A percentile compares a stretch with the other conserved stretches of the same genome.
Conservation (phyloP, 164 flowering plant species). For the Litsea cubeba region DNA sequence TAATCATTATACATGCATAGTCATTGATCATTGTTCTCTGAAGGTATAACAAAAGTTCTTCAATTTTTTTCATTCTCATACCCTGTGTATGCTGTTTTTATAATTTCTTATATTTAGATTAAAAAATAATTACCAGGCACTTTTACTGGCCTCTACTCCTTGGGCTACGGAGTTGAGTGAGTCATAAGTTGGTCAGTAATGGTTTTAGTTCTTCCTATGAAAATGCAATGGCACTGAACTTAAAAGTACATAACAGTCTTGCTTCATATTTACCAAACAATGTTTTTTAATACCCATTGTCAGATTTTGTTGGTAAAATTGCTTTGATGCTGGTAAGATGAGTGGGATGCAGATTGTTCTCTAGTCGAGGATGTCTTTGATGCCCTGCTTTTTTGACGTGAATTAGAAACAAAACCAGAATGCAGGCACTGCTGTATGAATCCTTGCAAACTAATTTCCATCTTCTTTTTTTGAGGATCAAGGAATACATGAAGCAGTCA, state of each 20-base stretch:
- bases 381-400: neutral
- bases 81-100: neutral
- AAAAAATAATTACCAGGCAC: neutral
- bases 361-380: neutral
- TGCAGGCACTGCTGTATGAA: neutral
- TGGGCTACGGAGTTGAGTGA: neutral
- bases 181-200: neutral
- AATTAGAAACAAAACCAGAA: neutral
- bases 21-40: no score
- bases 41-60: neutral
- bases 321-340: neutral
- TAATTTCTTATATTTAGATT: no score
- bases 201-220: neutral
- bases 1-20: neutral
- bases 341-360: neutral
- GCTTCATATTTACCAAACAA: neutral
- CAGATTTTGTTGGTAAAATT: neutral
- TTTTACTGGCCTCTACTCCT: neutral
- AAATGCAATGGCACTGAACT: neutral
- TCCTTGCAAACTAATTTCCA: constrained; percentile 10
- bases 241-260: neutral
- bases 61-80: no score
- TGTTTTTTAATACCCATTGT: neutral
- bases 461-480: constrained; percentile 8
- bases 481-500: constrained; percentile 82